Evolutionary conservation across 2,329 filamentous ascomycete genomes (phyloP).

Genomic region (Fusarium nematophilum): DNA sequence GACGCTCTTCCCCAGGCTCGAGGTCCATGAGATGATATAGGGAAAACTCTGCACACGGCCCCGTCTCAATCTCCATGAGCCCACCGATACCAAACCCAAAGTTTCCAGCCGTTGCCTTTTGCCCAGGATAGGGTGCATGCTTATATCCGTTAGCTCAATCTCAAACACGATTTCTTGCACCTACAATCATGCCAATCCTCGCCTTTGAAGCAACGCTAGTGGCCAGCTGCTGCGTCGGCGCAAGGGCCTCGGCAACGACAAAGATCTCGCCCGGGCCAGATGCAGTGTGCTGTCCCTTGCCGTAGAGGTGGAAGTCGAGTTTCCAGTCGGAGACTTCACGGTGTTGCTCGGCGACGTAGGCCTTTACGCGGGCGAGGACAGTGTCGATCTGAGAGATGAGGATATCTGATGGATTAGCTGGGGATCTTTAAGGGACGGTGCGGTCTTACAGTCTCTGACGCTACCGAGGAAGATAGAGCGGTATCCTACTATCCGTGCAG

Average conservation of each 20-base stretch:
- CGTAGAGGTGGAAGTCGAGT: constrained; percentile 57
- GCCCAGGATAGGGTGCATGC: constrained; percentile 60
- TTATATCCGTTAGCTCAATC: background rate
- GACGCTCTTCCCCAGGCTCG: constrained; percentile 38
- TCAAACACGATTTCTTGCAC: fast-evolving
- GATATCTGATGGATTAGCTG: constrained; percentile 15
- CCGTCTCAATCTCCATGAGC: constrained; percentile 41
- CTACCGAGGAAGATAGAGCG: constrained; percentile 40
- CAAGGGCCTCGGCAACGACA: constrained; percentile 60
- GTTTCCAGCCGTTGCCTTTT: constrained; percentile 65
- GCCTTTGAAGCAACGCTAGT: constrained; percentile 48
- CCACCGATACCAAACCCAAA: constrained; percentile 54
- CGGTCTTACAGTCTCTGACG: constrained; percentile 30
- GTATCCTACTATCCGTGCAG: constrained; percentile 33
- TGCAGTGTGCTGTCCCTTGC: constrained; percentile 39
- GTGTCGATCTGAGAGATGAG: constrained; percentile 33
- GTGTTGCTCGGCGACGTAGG: constrained; percentile 37
- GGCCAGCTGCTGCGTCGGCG: constrained; percentile 57
- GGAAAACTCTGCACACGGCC: constrained; percentile 57
- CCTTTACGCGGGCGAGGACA: constrained; percentile 13
- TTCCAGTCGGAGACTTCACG: constrained; percentile 36
- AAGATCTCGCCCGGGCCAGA: constrained; percentile 47
- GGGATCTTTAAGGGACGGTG: fast-evolving
- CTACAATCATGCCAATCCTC: constrained; percentile 44
- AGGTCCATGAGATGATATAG: constrained; percentile 63